Percentiles rank a stretch among this genome's conserved stretches.
Evolutionary conservation across 1,284 basidiomycete genomes (phyloP).

Genomic region (Mixia osmundae): DNA sequence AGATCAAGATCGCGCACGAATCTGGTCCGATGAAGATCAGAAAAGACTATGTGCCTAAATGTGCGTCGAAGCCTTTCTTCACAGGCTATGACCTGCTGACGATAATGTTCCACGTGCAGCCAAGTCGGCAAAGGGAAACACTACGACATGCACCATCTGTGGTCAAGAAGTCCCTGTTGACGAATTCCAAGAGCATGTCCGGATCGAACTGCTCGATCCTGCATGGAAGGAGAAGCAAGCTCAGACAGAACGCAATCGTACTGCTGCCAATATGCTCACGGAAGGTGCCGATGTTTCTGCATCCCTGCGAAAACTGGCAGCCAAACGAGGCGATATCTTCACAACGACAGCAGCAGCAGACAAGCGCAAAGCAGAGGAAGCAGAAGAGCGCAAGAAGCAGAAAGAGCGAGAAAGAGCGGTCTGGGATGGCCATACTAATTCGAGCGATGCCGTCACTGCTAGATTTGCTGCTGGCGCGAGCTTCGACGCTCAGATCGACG

Average conservation of each 20-base stretch:
- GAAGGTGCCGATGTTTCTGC: conserved; percentile 62
- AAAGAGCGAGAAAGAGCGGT: conserved; percentile 64
- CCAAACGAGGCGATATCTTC: conserved; percentile 81
- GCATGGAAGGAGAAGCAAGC: conserved; percentile 90
- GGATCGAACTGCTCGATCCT: conserved; percentile 91
- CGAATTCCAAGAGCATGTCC: conserved; percentile 91
- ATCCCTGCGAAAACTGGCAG: conserved; percentile 69
- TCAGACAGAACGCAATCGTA: conserved; percentile 58
- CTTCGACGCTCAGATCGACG: conserved; percentile 83
- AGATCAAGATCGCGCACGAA: conserved; percentile 12
- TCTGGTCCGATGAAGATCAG: conserved; percentile 59
- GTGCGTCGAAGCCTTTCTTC: conserved; percentile 29
- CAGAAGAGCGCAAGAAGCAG: conserved; percentile 56
- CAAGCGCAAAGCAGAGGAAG: conserved; percentile 21
- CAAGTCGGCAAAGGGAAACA: conserved; percentile 31
- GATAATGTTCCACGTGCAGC: conserved; percentile 4
- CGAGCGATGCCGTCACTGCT: conserved; percentile 63
- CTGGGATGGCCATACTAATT: conserved; percentile 86
- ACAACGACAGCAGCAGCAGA: conserved; percentile 30
- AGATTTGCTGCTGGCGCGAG: conserved; percentile 75
- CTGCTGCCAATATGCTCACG: conserved; percentile 49
- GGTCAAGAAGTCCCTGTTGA: conserved; percentile 80
- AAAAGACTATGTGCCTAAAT: conserved; percentile 84
- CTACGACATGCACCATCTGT: conserved; percentile 78
- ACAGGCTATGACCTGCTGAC: no score